Evolutionary conservation across 2,329 filamentous ascomycete species (phyloP).

Genomic region (Achaetomium macrosporum): DNA sequence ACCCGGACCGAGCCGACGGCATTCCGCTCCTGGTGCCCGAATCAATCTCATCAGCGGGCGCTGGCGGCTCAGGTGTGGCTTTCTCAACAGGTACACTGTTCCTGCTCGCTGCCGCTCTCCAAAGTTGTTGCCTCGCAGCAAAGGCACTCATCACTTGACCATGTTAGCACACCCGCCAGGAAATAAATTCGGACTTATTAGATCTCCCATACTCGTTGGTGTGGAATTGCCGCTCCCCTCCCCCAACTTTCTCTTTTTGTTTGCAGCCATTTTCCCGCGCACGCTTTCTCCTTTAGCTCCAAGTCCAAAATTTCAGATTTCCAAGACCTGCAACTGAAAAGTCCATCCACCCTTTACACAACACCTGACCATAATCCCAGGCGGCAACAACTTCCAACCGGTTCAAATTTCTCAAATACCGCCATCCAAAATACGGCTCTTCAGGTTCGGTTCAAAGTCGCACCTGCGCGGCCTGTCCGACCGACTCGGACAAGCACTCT

Average conservation of each 20-base stretch:
- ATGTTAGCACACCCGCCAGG: constrained; percentile 4
- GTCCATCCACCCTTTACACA: no score
- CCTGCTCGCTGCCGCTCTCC: constrained; percentile 17
- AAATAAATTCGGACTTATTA: not conserved
- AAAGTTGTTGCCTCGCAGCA: constrained; percentile 37
- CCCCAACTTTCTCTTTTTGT: constrained; percentile 37
- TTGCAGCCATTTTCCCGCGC: constrained; percentile 24
- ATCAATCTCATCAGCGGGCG: not conserved
- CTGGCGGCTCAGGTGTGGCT: not conserved
- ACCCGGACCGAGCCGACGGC: not conserved
- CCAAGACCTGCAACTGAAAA: no score
- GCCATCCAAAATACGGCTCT: not conserved
- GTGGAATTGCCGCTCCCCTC: constrained; percentile 9
- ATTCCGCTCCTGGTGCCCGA: not conserved
- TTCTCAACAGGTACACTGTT: not conserved
- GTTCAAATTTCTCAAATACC: not conserved
- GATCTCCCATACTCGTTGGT: constrained; percentile 18
- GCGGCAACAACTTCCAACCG: not conserved
- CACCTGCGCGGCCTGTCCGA: not conserved
- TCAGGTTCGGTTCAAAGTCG: not conserved
- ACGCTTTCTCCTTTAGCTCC: not conserved
- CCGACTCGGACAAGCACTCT: not conserved
- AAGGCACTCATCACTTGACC: constrained; percentile 36
- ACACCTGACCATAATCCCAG: not conserved
- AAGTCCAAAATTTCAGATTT: not conserved